Conservation (phyloP, 1,284 basidiomycete species). For the Pseudozyma pruni region DNA sequence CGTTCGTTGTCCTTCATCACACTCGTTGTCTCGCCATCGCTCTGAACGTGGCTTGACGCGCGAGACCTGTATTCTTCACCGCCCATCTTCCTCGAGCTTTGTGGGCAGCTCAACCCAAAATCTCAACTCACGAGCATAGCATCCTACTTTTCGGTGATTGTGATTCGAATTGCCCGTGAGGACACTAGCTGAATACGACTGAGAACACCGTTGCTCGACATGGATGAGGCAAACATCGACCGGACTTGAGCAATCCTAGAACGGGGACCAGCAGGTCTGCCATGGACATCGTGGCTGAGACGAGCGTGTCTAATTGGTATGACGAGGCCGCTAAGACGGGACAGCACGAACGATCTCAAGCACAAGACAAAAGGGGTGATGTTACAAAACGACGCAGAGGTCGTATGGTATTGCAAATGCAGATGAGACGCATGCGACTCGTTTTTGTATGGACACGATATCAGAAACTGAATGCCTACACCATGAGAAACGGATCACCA, state of each 20-base stretch:
- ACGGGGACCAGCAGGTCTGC: no score
- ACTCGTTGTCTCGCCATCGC: not conserved
- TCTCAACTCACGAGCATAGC: conserved; percentile 44
- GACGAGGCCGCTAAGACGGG: no score
- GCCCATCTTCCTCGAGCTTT: conserved; percentile 11
- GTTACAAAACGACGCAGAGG: conserved; percentile 18
- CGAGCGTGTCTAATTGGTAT: no score
- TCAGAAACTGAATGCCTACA: not conserved
- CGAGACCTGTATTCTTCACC: conserved; percentile 27
- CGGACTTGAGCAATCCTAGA: no score
- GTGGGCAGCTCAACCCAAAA: conserved; percentile 33
- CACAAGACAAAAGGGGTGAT: conserved; percentile 2
- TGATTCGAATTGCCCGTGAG: not conserved
- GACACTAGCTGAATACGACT: no score
- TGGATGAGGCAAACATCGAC: no score
- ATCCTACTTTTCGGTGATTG: conserved; percentile 15
- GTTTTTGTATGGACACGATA: not conserved
- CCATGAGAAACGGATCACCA: conserved; percentile 6
- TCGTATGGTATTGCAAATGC: conserved; percentile 20
- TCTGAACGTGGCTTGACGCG: not conserved
- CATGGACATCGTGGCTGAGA: no score
- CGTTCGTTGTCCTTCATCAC: conserved; percentile 5
- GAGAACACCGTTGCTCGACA: no score
- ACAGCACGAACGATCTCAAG: not conserved
- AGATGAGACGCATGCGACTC: not conserved